phyloP scores from a whole-genome alignment of 352 stramenopile species.

The Aphanomyces euteiches region DNA sequence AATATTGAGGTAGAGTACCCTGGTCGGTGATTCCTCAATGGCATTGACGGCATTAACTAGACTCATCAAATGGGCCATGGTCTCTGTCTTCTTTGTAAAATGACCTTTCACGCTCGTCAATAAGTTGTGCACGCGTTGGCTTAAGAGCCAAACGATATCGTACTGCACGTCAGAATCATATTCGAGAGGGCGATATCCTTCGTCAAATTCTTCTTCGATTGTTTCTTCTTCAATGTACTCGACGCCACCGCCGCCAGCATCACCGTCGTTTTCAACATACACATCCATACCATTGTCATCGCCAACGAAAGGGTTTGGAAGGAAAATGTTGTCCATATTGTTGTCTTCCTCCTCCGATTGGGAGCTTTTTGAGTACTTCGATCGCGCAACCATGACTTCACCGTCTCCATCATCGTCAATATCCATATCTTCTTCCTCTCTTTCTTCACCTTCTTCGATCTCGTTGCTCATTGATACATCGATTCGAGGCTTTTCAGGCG shows the following conservation, averaged over 20 bases:
- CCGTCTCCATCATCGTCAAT: no score
- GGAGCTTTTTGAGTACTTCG: no score
- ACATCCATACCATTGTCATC: neutral
- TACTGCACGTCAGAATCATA: constrained; percentile 5
- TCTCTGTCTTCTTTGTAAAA: neutral
- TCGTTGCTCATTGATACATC: no score
- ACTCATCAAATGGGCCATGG: neutral
- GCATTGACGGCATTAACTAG: constrained; percentile 4
- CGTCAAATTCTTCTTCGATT: neutral
- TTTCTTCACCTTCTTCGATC: no score
- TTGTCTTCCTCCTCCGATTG: no score
- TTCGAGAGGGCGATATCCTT: neutral
- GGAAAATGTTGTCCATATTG: no score
- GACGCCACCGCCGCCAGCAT: neutral
- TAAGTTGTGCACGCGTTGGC: neutral
- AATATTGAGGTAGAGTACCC: neutral
- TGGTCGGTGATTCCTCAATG: neutral
- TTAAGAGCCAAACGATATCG: constrained; percentile 13
- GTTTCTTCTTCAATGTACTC: neutral
- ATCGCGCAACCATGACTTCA: no score
- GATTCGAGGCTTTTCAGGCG: no score
- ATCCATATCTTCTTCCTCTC: no score
- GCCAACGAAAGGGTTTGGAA: neutral
- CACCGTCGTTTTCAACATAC: neutral
- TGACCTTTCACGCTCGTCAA: neutral